Base-by-base conservation (phyloP, 169 alveolate species). In the Plasmodium malariae region DNA sequence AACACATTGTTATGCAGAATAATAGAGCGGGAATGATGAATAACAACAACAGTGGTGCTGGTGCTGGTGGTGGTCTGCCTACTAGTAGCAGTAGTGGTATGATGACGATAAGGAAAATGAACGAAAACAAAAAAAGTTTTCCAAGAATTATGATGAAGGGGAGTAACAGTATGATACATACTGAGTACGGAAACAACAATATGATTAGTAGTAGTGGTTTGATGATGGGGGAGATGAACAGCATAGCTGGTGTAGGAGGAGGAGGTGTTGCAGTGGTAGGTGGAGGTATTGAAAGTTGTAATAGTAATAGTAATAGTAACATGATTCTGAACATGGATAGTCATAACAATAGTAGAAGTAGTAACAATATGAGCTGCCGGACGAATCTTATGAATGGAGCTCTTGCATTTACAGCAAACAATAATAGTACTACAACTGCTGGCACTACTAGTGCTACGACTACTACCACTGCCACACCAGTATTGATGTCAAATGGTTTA, bases 1-100 rank as follows among this genome's bases (percentile, higher is more conserved):
- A 67, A 59, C 57, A 83, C 24, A 55, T 83, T 21, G 43, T 83
- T 12, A 36, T 60, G 17, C 88, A 74, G 19, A 74, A 73, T 30
- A 73, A 49, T 1, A 14, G 21, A 1, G 73, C n/a, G 59, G 28
- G 74, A 26, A 24, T 19, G n/a, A 5, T 48, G n/a, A 19, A 21
- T 3, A n/a, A n/a, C 26, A 55, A n/a, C 26, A 21, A 21, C 26
- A 55, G 12, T 21, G 12, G 34, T 21, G 14, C 32, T 55, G 17
- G 65, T 55, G 30, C 7, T 3, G 19, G 19, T 55, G 26, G 12
- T 14, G 19, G 21, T 21, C 12, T 14, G 19, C 12, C 65, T 55
- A 55, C 21, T 9, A 40, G 51, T 9, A 40, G 9, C 9, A 40
- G 9, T 9, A 28, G 6, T 63, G 51, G 14, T 63, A 63, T 26